A percentile compares a stretch with the other conserved stretches of the same genome.
Evolutionary conservation across 2,329 filamentous ascomycete genomes (phyloP).

Genomic region (Cryphonectria nitschkei): DNA sequence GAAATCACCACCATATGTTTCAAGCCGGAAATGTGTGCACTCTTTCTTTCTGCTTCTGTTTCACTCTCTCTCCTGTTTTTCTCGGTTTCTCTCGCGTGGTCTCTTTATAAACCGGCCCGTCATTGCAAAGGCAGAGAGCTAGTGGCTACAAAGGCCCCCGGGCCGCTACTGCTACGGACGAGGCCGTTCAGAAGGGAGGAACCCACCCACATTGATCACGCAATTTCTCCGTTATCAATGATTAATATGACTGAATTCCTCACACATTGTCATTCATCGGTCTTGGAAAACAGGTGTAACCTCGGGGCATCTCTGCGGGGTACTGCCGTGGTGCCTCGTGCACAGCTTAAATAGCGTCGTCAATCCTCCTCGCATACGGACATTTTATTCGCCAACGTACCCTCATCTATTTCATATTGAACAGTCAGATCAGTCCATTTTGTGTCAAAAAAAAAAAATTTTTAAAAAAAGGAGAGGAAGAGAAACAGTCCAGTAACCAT

Average conservation of each 20-base stretch:
- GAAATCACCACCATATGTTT: too few relatives aligned
- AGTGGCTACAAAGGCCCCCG: too few relatives aligned
- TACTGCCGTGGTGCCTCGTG: not conserved
- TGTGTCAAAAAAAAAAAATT: not conserved
- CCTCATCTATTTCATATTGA: not conserved
- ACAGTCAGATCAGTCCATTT: not conserved
- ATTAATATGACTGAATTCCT: not conserved
- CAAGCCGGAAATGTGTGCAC: too few relatives aligned
- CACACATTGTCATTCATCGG: not conserved
- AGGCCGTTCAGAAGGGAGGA: not conserved
- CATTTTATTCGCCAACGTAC: not conserved
- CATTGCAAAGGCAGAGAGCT: too few relatives aligned
- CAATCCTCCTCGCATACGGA: not conserved
- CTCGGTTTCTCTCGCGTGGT: too few relatives aligned
- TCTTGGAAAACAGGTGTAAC: not conserved
- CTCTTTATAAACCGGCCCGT: too few relatives aligned
- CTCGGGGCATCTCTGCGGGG: not conserved
- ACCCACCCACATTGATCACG: not conserved
- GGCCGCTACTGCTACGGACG: too few relatives aligned
- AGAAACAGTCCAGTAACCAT: constrained; percentile 34
- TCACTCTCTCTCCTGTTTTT: too few relatives aligned
- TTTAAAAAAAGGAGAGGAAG: not conserved
- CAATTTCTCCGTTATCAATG: not conserved
- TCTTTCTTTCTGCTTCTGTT: too few relatives aligned
- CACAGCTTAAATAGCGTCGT: not conserved